Percentiles rank a stretch among this genome's conserved stretches.
Conservation (phyloP, 2,329 filamentous ascomycete species). For the Fusarium protoensiforme region DNA sequence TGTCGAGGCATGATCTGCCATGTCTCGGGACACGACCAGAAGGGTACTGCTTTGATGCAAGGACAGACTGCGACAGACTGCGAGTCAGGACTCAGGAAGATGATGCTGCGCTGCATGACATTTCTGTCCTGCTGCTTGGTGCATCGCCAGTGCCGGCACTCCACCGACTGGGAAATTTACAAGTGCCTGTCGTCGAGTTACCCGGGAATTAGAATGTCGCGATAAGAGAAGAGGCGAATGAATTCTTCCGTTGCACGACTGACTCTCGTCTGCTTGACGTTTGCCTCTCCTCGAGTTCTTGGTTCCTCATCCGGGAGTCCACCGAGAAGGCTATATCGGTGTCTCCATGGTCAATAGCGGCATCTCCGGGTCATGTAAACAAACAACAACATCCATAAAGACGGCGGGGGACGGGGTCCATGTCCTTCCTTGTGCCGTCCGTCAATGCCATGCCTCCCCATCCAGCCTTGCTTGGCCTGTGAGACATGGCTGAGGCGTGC, state of each 20-base stretch:
- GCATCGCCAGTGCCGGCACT: constrained; percentile 16
- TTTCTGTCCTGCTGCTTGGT: constrained; percentile 5
- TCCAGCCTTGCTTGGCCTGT: constrained; percentile 21
- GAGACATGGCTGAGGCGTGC: constrained; percentile 38
- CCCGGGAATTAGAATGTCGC: neutral
- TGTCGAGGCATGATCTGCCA: constrained; percentile 11
- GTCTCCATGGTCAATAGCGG: constrained; percentile 24
- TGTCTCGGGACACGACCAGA: constrained; percentile 4
- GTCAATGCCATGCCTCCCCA: constrained; percentile 26
- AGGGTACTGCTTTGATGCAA: neutral
- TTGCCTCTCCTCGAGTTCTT: neutral
- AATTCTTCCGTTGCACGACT: neutral
- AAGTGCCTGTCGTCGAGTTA: neutral
- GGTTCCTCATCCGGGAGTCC: constrained; percentile 6
- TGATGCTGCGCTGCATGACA: constrained; percentile 15
- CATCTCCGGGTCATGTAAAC: constrained; percentile 33
- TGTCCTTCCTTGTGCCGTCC: constrained; percentile 17
- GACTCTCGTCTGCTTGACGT: neutral
- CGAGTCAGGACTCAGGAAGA: constrained; percentile 10
- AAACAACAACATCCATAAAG: constrained; percentile 38
- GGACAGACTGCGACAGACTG: constrained; percentile 1
- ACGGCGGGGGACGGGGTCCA: constrained; percentile 16
- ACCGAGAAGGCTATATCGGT: constrained; percentile 14
- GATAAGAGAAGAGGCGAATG: neutral
- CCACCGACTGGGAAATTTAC: constrained; percentile 8